Base-by-base conservation (phyloP, 2,329 filamentous ascomycete species). In the Phaeosphaeria sp. region DNA sequence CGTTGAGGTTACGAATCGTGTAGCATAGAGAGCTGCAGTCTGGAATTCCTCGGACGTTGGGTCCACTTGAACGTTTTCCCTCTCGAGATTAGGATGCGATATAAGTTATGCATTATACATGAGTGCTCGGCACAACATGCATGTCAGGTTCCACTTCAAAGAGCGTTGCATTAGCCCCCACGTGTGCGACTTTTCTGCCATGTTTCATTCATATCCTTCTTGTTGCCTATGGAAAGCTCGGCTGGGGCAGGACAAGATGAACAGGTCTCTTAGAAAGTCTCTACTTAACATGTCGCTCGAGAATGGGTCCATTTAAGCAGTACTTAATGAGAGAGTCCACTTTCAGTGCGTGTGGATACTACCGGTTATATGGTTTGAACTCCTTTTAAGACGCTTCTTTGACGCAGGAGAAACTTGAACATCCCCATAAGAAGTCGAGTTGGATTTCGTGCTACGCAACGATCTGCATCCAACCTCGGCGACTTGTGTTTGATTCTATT, bases 1-100 rank as follows among this genome's bases (percentile, higher is more conserved):
- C 79, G 93, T 96, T 39, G 86, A 94, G 58, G 87, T 91, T 33
- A 96, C 91, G 10, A 93, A 94, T 43, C 68, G 52, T 44, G 67
- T 76, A 5, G 71, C 71, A 27, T 68, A 65, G 56, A 36, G 43
- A 6, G 6, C 20, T 46, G 11, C 18, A 36, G 30, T 15, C 30
- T 36, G 30, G 30, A 6, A 36, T 36, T 36, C 30, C 30, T 36
- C 30, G 30, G 25, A 27, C 18, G 39, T 20, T 52, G 20, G 7
- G 13, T 3, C 13, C 41, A 43, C 17, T 18, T 43, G 3, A 3
- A 43, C 20, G 41, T 18, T 43, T 43, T n/a, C 7, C 21, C 4
- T 30, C 15, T 18, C 10, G 27, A 36, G n/a, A 10, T 6, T 18
- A 49, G 25, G 20, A 20, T 9, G 23, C 20, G 10, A 17, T 21